These are phyloP conservation scores for Cercospora brassicicola DNA, from an alignment of 2,329 filamentous ascomycete species.

Conservation along the genomic window DNA sequence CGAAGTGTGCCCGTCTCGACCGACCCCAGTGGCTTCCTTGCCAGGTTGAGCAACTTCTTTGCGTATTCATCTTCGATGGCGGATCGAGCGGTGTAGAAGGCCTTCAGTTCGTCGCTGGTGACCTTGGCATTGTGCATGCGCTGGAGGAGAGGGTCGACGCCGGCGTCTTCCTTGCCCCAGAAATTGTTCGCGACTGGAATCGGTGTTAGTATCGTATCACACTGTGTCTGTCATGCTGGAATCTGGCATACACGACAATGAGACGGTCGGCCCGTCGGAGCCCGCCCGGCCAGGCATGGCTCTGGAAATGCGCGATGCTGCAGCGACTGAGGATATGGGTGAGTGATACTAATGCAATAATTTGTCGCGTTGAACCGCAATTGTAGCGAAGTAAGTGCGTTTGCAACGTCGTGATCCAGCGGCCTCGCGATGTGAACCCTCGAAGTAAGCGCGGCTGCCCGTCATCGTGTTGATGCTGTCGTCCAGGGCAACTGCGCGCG, in stretches of 20 bases:
- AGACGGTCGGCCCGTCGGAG: slow-evolving; percentile 40
- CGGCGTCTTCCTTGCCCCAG: slow-evolving; percentile 98
- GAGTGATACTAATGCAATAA: background rate
- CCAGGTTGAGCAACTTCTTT: slow-evolving; percentile 80
- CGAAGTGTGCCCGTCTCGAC: slow-evolving; percentile 82
- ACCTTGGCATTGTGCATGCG: slow-evolving; percentile 94
- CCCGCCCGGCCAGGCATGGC: slow-evolving; percentile 39
- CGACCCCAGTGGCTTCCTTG: slow-evolving; percentile 84
- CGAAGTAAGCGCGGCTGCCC: background rate
- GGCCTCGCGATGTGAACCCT: background rate
- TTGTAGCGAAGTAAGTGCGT: slow-evolving; percentile 13
- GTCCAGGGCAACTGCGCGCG: background rate
- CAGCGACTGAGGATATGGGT: background rate
- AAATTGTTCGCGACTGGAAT: slow-evolving; percentile 94
- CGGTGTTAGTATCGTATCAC: slow-evolving; percentile 37
- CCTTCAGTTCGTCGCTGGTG: slow-evolving; percentile 88
- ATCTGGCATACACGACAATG: slow-evolving; percentile 38
- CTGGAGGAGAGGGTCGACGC: slow-evolving; percentile 84
- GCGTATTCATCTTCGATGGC: slow-evolving; percentile 97
- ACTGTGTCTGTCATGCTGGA: background rate
- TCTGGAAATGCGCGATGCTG: background rate
- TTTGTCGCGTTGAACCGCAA: background rate
- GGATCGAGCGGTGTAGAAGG: slow-evolving; percentile 87
- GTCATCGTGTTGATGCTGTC: background rate
- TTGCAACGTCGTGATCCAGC: slow-evolving; percentile 12